A percentile compares a stretch with the other conserved stretches of the same genome.
Conservation (phyloP, 78 protist genomes). For the Dictyostelium intermedium region DNA sequence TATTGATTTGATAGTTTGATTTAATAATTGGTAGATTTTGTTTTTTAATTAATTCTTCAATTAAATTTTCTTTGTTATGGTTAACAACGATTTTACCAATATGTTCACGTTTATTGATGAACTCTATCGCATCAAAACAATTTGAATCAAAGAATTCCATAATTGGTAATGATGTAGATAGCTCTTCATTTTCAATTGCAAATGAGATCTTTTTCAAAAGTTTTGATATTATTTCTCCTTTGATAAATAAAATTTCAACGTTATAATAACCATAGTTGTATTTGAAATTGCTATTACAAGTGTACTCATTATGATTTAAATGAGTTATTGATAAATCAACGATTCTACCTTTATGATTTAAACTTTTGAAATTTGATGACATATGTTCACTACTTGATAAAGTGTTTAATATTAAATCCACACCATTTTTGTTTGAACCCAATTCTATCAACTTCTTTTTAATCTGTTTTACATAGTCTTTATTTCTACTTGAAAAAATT, state of each 20-base stretch:
- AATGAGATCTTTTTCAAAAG: too few species aligned
- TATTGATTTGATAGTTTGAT: not conserved
- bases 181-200: too few species aligned
- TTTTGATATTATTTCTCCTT: too few species aligned
- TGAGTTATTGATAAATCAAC: slow-evolving; percentile 62
- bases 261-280: not conserved
- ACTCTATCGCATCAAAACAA: not conserved
- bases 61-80: too few species aligned
- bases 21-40: not conserved
- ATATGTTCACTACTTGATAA: slow-evolving; percentile 7
- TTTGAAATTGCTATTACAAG: not conserved
- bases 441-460: slow-evolving; percentile 8
- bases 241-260: too few species aligned
- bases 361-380: not conserved
- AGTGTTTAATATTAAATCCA: slow-evolving; percentile 64
- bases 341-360: slow-evolving; percentile 46
- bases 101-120: not conserved
- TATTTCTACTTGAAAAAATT: not conserved
- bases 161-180: not conserved
- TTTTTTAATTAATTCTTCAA: not conserved
- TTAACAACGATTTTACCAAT: too few species aligned
- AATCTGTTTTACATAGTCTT: not conserved
- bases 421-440: slow-evolving; percentile 7
- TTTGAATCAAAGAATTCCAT: not conserved
- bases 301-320: not conserved